Percentiles rank a stretch among this genome's conserved stretches.
phyloP scores from a whole-genome alignment of 73 alveolate species.

The Paramecium biaurelia region DNA sequence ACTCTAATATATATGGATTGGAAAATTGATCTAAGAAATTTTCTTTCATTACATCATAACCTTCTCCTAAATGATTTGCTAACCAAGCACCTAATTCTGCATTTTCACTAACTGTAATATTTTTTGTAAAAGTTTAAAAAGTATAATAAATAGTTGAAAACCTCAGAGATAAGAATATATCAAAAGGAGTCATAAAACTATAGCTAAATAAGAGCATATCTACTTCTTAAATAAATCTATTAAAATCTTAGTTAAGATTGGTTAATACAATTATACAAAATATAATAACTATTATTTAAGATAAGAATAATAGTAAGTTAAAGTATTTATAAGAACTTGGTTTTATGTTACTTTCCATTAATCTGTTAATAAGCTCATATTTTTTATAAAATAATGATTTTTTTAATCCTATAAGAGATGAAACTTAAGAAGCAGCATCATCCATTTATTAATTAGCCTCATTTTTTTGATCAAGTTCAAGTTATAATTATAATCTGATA shows the following conservation, averaged over 20 bases:
- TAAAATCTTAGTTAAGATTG: background rate
- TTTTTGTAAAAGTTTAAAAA: too few species aligned
- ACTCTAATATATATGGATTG: background rate
- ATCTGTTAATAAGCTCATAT: background rate
- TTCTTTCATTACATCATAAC: background rate
- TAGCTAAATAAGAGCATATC: background rate
- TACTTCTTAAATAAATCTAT: slow-evolving; percentile 19
- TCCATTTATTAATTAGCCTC: background rate
- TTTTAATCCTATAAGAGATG: slow-evolving; percentile 2
- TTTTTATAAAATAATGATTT: slow-evolving; percentile 11
- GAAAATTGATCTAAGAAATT: background rate
- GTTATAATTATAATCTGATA: background rate
- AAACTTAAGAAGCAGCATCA: slow-evolving; percentile 39
- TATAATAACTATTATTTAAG: background rate
- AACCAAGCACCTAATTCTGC: background rate
- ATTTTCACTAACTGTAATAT: background rate
- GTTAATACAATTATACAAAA: background rate
- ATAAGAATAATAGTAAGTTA: background rate
- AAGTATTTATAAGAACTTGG: background rate
- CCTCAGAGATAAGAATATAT: background rate
- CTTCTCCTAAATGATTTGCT: background rate
- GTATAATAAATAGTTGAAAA: background rate
- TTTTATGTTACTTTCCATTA: background rate
- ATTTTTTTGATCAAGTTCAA: background rate
- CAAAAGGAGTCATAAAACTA: slow-evolving; percentile 36